phyloP scores from a whole-genome alignment of 2,329 filamentous ascomycete genomes.

The Leptographium lundbergii region DNA sequence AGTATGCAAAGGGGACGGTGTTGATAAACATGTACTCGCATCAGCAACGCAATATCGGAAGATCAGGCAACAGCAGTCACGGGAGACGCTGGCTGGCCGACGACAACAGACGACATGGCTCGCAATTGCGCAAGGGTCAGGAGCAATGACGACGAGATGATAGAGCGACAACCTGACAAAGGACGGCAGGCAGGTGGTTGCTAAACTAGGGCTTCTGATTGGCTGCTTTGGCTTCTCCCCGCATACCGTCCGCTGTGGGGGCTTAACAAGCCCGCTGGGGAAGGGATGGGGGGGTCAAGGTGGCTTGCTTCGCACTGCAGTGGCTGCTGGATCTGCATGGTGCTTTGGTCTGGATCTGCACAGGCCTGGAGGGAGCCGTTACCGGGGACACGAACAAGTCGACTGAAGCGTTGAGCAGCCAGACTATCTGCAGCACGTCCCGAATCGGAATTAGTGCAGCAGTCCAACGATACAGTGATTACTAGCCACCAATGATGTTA shows the following conservation, averaged over 20 bases:
- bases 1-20: no score
- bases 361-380: no score
- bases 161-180: not conserved
- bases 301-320: no score
- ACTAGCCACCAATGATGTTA: not conserved
- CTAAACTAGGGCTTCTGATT: slow-evolving; percentile 2
- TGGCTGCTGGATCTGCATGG: no score
- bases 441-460: not conserved
- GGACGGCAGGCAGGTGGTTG: slow-evolving; percentile 4
- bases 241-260: not conserved
- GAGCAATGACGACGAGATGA: slow-evolving; percentile 6
- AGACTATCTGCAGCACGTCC: not conserved
- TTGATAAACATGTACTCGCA: no score
- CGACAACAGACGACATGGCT: not conserved
- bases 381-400: no score
- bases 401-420: no score
- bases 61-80: not conserved
- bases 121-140: slow-evolving; percentile 7
- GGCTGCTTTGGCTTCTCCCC: not conserved
- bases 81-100: not conserved
- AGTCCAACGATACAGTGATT: not conserved
- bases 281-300: no score
- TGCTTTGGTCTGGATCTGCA: no score
- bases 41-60: not conserved
- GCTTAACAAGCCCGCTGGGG: not conserved